Percentiles rank a stretch among this genome's conserved stretches.
phyloP scores from a whole-genome alignment of 305 asterid genomes.

The Fraxinus nigra region DNA sequence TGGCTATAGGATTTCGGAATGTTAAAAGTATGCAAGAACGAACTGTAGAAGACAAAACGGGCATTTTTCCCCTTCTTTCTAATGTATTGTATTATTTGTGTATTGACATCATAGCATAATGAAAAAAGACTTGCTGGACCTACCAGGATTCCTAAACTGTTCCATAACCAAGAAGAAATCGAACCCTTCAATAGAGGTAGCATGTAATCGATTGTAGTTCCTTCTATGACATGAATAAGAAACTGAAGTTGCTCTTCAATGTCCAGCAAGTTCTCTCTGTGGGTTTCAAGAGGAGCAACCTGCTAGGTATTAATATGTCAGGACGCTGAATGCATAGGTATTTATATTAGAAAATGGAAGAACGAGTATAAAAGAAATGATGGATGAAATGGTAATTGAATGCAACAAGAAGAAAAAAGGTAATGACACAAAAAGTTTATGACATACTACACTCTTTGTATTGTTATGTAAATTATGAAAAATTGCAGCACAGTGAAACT shows the following conservation, averaged over 20 bases:
- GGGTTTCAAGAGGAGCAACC: constrained; percentile 97
- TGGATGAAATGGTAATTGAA: constrained; percentile 2
- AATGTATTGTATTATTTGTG: constrained; percentile 2
- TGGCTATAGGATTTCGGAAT: constrained; percentile 53
- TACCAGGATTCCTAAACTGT: constrained; percentile 78
- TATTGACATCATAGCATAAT: constrained; percentile 5
- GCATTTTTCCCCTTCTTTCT: background rate
- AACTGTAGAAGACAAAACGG: constrained; percentile 12
- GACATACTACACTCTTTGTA: background rate
- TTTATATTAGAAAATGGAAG: background rate
- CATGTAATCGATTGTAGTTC: constrained; percentile 48
- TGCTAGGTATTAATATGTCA: constrained; percentile 31
- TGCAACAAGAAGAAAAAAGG: background rate
- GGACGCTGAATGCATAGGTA: constrained; percentile 3
- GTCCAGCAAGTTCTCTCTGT: constrained; percentile 65
- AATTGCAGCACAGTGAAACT: background rate
- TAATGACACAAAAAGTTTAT: background rate
- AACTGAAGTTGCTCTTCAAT: constrained; percentile 91
- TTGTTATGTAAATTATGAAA: background rate
- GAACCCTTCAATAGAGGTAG: constrained; percentile 74
- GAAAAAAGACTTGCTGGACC: constrained; percentile 19
- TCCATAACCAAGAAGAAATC: constrained; percentile 88
- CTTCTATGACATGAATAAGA: constrained; percentile 64
- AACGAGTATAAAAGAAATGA: background rate
- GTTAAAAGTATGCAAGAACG: constrained; percentile 17